Evolutionary conservation across 2,329 filamentous ascomycete genomes (phyloP), one percentile per base, ranked within the genome.

Genomic region (Leptosphaerulina australis): DNA sequence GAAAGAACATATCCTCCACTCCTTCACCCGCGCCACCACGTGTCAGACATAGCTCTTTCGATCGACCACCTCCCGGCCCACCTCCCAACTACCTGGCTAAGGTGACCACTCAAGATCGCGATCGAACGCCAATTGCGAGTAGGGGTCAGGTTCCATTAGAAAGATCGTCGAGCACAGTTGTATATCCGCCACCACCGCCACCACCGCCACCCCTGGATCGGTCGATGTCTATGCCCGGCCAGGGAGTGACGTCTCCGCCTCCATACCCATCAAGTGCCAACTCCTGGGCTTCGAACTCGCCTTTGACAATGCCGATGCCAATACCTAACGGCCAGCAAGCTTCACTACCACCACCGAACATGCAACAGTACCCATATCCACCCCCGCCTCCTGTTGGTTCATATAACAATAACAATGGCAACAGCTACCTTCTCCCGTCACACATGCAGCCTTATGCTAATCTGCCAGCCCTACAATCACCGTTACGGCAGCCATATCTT

Each of bases 161-260:
- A 11, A 51, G 62, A n/a, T 53, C 64, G 5, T 54, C 56, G 6
- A 67, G 56, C 28, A 47, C 64, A 1, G 50, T 59, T 37, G 45
- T 54, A 6, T 53, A 55, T 10, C 52, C 58, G 7, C 52, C 49
- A 5, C 50, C 53, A 24, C 60, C 56, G 12, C 67, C 64, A 17
- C 59, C 60, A 18, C 46, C 56, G 12, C 67, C 64, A 17, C 59
- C 60, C 17, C 46, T 69, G 7, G 64, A 67, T 38, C 66, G 64
- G 26, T 62, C 67, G 2, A 20, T 50, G 9, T 70, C 68, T 0
- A 62, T 63, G 50, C 65, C 67, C 10, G 61, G 60, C 25, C 22
- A 60, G 17, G 39, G 49, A 5, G 48, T 50, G 6, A 54, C 59
- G 10, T 44, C 56, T 15, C 44, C 53, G 17, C 50, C 40, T 6